Percentiles rank a stretch among this genome's conserved stretches.
Conservation (phyloP, 306 rosid genomes). For the Trifolium fragiferum region DNA sequence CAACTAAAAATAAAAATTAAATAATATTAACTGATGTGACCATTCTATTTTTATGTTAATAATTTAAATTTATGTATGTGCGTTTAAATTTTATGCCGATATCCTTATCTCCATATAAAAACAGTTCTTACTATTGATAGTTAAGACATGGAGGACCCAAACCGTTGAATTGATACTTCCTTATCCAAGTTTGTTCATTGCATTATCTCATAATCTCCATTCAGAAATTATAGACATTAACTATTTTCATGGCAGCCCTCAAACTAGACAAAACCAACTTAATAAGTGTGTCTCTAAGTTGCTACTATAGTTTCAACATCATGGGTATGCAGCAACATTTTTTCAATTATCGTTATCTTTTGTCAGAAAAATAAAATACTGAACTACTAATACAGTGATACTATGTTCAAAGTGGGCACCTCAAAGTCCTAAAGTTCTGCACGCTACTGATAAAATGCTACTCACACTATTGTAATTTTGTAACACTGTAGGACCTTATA, state of each 20-base stretch:
- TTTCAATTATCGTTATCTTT: slow-evolving; percentile 35
- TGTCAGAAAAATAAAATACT: slow-evolving; percentile 32
- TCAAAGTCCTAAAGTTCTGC: slow-evolving; percentile 13
- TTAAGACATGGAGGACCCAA: slow-evolving; percentile 45
- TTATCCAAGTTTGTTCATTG: slow-evolving; percentile 38
- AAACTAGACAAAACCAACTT: slow-evolving; percentile 44
- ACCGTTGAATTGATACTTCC: slow-evolving; percentile 38
- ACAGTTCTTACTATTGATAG: background rate
- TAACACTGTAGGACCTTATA: slow-evolving; percentile 10
- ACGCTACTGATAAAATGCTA: background rate
- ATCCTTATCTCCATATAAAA: no score
- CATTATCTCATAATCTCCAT: slow-evolving; percentile 20
- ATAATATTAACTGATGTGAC: no score
- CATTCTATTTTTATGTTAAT: no score
- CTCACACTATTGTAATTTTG: background rate
- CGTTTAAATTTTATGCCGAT: no score
- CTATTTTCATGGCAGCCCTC: slow-evolving; percentile 27
- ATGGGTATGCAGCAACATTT: slow-evolving; percentile 14
- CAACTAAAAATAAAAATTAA: no score
- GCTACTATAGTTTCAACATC: slow-evolving; percentile 27
- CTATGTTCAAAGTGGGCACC: slow-evolving; percentile 20
- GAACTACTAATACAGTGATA: slow-evolving; percentile 3
- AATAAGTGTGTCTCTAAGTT: slow-evolving; percentile 37
- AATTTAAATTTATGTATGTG: no score
- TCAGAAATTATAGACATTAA: slow-evolving; percentile 21